These are phyloP conservation scores for Paecilomyces dactylethromorphus DNA, from an alignment of 2,329 filamentous ascomycete genomes.

Conservation along the genomic window DNA sequence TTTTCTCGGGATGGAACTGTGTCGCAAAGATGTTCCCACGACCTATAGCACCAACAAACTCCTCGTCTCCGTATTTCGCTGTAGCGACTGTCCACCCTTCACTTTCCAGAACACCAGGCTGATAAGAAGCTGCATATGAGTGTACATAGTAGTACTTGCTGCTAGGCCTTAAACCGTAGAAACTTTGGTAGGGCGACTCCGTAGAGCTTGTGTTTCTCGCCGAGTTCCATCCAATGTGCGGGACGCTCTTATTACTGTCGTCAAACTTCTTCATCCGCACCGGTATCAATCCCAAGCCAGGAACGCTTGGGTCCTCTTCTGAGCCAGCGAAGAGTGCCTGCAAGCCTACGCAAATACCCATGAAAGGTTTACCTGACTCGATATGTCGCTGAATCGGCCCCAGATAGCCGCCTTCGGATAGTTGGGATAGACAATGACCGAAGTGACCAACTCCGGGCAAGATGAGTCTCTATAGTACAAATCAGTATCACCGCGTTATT, in stretches of 20 bases:
- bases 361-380: slow-evolving; percentile 86
- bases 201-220: slow-evolving; percentile 52
- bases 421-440: slow-evolving; percentile 85
- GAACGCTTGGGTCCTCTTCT: slow-evolving; percentile 63
- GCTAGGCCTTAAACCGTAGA: slow-evolving; percentile 71
- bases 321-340: slow-evolving; percentile 88
- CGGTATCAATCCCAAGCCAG: slow-evolving; percentile 71
- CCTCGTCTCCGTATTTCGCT: slow-evolving; percentile 77
- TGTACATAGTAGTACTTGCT: slow-evolving; percentile 99
- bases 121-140: slow-evolving; percentile 80
- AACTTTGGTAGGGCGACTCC: slow-evolving; percentile 42
- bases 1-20: slow-evolving; percentile 98
- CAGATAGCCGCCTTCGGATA: slow-evolving; percentile 74
- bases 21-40: slow-evolving; percentile 82
- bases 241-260: slow-evolving; percentile 76
- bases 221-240: slow-evolving; percentile 98
- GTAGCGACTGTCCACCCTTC: slow-evolving; percentile 91
- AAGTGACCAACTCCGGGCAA: slow-evolving; percentile 96
- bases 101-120: slow-evolving; percentile 63
- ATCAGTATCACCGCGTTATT: slow-evolving; percentile 1
- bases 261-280: slow-evolving; percentile 69
- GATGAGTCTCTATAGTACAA: slow-evolving; percentile 69
- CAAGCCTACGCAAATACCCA: slow-evolving; percentile 93
- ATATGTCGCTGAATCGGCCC: slow-evolving; percentile 80
- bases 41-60: slow-evolving; percentile 85